A percentile compares a stretch with the other conserved stretches of the same genome.
phyloP scores from a whole-genome alignment of 129 eudicot genomes.

The Cynara cardunculus region DNA sequence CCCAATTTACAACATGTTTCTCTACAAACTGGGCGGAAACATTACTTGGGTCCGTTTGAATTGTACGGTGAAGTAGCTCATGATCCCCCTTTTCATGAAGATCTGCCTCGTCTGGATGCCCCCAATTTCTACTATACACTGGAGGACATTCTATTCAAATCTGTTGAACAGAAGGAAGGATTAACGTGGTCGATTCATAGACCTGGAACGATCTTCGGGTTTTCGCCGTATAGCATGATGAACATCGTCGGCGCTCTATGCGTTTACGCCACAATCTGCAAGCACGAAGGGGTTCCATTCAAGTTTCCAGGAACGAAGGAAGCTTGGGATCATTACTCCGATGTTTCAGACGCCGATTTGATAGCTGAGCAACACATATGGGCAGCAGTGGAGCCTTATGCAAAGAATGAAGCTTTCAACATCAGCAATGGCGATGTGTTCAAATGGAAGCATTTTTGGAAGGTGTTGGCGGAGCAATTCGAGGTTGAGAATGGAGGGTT shows the following conservation, averaged over 20 bases:
- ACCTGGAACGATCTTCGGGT: constrained; percentile 63
- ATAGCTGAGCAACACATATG: constrained; percentile 89
- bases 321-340: constrained; percentile 58
- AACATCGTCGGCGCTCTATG: constrained; percentile 55
- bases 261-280: constrained; percentile 69
- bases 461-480: constrained; percentile 71
- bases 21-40: constrained; percentile 68
- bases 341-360: constrained; percentile 78
- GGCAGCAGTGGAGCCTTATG: constrained; percentile 69
- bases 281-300: constrained; percentile 55
- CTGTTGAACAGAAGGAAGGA: constrained; percentile 40
- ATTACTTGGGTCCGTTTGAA: constrained; percentile 52
- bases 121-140: constrained; percentile 53
- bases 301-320: constrained; percentile 53
- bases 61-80: constrained; percentile 32
- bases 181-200: constrained; percentile 76
- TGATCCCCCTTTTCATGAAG: constrained; percentile 60
- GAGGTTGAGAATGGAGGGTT: constrained; percentile 57
- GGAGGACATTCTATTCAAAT: constrained; percentile 54
- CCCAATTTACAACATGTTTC: constrained; percentile 61
- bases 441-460: constrained; percentile 90
- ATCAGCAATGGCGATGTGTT: constrained; percentile 84
- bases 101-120: constrained; percentile 47
- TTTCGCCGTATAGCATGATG: constrained; percentile 70
- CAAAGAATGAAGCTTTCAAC: constrained; percentile 77